Conservation (phyloP, 768 basidiomycete species). For the Mycena vulgaris region DNA sequence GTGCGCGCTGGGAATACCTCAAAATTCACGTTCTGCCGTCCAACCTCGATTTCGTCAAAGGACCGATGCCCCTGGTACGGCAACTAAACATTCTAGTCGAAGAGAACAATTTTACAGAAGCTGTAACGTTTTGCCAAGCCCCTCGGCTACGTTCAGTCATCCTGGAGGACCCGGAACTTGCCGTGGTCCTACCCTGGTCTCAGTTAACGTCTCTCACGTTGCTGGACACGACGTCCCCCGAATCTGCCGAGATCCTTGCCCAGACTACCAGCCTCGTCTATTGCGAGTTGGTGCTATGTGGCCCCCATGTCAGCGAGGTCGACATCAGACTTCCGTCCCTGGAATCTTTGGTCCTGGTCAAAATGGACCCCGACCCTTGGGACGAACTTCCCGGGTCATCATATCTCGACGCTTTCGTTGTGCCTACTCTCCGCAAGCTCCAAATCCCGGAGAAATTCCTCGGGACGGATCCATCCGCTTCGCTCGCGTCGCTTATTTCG, state of each 20-base stretch:
- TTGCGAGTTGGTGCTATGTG: background rate
- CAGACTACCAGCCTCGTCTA: background rate
- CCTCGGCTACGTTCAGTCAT: background rate
- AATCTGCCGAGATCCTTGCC: background rate
- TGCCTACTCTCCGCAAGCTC: too few relatives aligned
- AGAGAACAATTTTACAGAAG: too few relatives aligned
- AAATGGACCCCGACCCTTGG: too few relatives aligned
- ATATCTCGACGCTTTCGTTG: too few relatives aligned
- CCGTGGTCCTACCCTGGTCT: background rate
- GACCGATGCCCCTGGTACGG: background rate
- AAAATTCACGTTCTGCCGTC: background rate
- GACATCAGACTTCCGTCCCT: too few relatives aligned
- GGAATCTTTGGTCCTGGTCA: too few relatives aligned
- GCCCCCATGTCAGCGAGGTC: too few relatives aligned
- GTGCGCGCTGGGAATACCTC: constrained; percentile 7
- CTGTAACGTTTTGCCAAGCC: background rate
- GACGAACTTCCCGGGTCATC: too few relatives aligned
- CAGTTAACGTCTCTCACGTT: constrained; percentile 8
- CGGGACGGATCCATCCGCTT: too few relatives aligned
- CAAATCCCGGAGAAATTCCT: too few relatives aligned
- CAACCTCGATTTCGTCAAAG: background rate
- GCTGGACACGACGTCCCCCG: background rate
- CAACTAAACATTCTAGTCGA: background rate
- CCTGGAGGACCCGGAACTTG: background rate
- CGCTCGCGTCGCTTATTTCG: too few relatives aligned